Evolutionary conservation across 768 basidiomycete genomes (phyloP).

Genomic region (Auricularia auricula-judae): DNA sequence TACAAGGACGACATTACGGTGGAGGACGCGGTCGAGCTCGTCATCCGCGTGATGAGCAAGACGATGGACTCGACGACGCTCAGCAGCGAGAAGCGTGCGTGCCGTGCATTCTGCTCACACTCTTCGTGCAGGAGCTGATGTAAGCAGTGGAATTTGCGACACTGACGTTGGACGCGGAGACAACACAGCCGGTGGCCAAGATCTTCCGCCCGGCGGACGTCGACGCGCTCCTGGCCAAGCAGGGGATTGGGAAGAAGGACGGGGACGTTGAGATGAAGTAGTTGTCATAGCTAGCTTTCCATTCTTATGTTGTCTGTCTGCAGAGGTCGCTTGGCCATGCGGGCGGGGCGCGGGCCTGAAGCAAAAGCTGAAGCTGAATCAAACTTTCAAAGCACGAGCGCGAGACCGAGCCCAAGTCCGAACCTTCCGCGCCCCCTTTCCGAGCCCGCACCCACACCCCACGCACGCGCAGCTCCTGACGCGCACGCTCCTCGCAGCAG

Average conservation of each 20-base stretch:
- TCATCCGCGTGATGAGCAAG: constrained; percentile 94
- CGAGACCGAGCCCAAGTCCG: neutral
- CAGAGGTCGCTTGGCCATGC: neutral
- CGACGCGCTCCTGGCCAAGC: constrained; percentile 65
- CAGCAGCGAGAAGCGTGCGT: constrained; percentile 89
- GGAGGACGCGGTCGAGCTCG: constrained; percentile 86
- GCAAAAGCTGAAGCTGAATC: neutral
- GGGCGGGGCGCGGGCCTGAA: neutral
- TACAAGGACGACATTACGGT: constrained; percentile 91
- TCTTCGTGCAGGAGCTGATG: neutral
- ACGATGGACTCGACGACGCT: constrained; percentile 98
- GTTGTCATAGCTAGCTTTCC: neutral
- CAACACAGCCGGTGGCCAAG: constrained; percentile 76
- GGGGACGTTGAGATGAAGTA: constrained; percentile 70
- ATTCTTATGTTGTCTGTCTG: neutral
- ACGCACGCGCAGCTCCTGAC: neutral
- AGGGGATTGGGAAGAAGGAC: constrained; percentile 80
- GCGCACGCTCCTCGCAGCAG: too few species aligned
- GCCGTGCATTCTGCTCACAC: neutral
- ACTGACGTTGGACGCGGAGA: constrained; percentile 68
- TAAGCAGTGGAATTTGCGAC: constrained; percentile 88
- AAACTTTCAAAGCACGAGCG: neutral
- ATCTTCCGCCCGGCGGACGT: constrained; percentile 86
- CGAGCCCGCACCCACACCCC: neutral
- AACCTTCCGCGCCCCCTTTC: neutral